Evolutionary conservation across 352 stramenopile species (phyloP).

Genomic region (Paralagenidium karlingii): DNA sequence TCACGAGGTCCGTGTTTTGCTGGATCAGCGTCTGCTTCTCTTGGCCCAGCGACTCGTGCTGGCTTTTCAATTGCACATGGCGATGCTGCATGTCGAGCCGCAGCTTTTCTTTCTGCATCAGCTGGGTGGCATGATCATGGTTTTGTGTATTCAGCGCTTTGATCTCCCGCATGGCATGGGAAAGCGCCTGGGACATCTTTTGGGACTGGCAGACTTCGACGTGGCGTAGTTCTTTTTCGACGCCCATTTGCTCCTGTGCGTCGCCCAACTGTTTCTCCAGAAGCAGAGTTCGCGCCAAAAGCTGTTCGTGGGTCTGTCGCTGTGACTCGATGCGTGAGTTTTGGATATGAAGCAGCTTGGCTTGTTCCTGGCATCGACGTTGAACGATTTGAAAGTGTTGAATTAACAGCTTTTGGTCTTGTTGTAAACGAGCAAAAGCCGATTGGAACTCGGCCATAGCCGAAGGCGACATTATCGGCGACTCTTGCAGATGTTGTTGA

Average conservation of each 20-base stretch:
- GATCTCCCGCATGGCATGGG: constrained; percentile 34
- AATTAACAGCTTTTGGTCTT: constrained; percentile 13
- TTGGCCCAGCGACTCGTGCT: too few species aligned
- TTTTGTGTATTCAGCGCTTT: constrained; percentile 32
- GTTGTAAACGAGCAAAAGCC: constrained; percentile 2
- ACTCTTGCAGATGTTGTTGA: constrained; percentile 12
- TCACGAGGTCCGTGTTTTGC: constrained; percentile 34
- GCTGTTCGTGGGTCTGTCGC: constrained; percentile 39
- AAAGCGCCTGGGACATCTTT: constrained; percentile 29
- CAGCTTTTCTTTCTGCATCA: constrained; percentile 37
- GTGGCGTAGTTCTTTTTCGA: constrained; percentile 33
- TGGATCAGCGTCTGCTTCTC: constrained; percentile 32
- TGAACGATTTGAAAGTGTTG: constrained; percentile 37
- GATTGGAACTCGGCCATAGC: too few species aligned
- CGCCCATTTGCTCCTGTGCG: constrained; percentile 20
- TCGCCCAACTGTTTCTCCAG: constrained; percentile 30
- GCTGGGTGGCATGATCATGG: constrained; percentile 24
- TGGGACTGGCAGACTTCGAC: constrained; percentile 43
- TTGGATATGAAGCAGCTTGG: constrained; percentile 51
- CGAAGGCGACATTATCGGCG: too few species aligned
- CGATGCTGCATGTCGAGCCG: constrained; percentile 42
- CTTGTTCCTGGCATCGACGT: constrained; percentile 46
- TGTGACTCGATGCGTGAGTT: constrained; percentile 32
- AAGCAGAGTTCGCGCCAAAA: constrained; percentile 26
- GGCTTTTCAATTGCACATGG: constrained; percentile 30